Evolutionary conservation across 1,284 basidiomycete species (phyloP).

Genomic region (Heterobasidion parviporum): DNA sequence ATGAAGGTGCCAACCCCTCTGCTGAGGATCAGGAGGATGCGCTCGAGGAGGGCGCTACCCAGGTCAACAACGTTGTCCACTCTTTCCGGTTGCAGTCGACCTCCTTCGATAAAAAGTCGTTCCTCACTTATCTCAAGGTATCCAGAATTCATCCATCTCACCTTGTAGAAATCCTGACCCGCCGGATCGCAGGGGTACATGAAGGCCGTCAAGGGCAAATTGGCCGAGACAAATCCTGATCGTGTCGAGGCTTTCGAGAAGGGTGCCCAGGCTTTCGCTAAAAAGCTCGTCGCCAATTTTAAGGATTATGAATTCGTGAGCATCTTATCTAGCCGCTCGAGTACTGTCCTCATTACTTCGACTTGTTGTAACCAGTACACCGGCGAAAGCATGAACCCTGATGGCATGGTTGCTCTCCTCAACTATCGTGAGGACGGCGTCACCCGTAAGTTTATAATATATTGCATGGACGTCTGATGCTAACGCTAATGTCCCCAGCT

Average conservation of each 20-base stretch:
- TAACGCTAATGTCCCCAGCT: conserved; percentile 36
- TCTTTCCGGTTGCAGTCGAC: conserved; percentile 88
- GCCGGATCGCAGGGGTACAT: conserved; percentile 54
- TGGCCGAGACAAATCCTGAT: conserved; percentile 54
- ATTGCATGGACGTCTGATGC: background rate
- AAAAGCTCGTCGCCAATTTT: conserved; percentile 89
- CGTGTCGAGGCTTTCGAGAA: conserved; percentile 81
- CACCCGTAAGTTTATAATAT: conserved; percentile 51
- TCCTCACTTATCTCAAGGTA: conserved; percentile 83
- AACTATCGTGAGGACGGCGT: conserved; percentile 76
- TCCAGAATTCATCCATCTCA: background rate
- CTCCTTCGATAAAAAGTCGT: conserved; percentile 89
- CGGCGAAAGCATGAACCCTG: conserved; percentile 80
- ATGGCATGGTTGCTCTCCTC: conserved; percentile 87
- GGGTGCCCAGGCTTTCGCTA: conserved; percentile 68
- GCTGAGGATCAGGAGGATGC: conserved; percentile 83
- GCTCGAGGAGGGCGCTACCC: conserved; percentile 69
- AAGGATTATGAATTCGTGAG: conserved; percentile 84
- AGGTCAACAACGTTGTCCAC: conserved; percentile 90
- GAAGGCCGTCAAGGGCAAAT: conserved; percentile 68
- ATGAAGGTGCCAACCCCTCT: conserved; percentile 81
- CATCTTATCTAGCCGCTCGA: background rate
- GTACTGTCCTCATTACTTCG: background rate
- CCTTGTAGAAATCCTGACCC: background rate
- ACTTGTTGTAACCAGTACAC: conserved; percentile 53